Conservation (phyloP, 2,329 filamentous ascomycete genomes). For the Epichloe sylvatica region DNA sequence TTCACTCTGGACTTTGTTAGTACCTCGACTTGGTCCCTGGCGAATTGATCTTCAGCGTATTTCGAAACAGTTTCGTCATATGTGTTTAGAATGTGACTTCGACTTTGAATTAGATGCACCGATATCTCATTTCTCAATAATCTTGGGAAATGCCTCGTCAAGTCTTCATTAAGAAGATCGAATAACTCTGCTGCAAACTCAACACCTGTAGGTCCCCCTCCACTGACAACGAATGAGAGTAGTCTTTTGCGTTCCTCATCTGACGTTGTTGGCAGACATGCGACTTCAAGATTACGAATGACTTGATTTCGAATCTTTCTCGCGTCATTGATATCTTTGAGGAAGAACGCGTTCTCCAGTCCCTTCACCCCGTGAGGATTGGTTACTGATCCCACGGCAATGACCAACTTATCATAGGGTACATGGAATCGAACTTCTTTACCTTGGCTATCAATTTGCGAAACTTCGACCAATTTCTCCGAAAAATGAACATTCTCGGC, state of each 20-base stretch:
- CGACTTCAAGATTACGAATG: constrained; percentile 76
- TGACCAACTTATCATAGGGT: constrained; percentile 90
- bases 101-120: constrained; percentile 89
- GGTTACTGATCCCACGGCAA: constrained; percentile 81
- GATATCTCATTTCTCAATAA: constrained; percentile 95
- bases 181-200: constrained; percentile 95
- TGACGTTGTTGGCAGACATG: constrained; percentile 80
- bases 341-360: constrained; percentile 81
- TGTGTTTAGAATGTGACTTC: constrained; percentile 91
- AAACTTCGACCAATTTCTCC: constrained; percentile 77
- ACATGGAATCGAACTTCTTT: constrained; percentile 77
- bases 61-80: constrained; percentile 90
- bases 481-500: constrained; percentile 88
- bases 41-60: constrained; percentile 83
- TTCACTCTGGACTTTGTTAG: constrained; percentile 87
- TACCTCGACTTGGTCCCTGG: constrained; percentile 80
- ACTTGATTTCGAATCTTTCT: constrained; percentile 78
- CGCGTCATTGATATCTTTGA: constrained; percentile 91
- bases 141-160: constrained; percentile 69
- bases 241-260: constrained; percentile 79
- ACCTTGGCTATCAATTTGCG: constrained; percentile 56
- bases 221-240: constrained; percentile 90
- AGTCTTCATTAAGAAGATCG: constrained; percentile 90
- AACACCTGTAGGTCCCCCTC: constrained; percentile 93
- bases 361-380: constrained; percentile 95